Evolutionary conservation across 1,284 basidiomycete species (phyloP).

Genomic region (Sporisorium iseilematis-ciliati): DNA sequence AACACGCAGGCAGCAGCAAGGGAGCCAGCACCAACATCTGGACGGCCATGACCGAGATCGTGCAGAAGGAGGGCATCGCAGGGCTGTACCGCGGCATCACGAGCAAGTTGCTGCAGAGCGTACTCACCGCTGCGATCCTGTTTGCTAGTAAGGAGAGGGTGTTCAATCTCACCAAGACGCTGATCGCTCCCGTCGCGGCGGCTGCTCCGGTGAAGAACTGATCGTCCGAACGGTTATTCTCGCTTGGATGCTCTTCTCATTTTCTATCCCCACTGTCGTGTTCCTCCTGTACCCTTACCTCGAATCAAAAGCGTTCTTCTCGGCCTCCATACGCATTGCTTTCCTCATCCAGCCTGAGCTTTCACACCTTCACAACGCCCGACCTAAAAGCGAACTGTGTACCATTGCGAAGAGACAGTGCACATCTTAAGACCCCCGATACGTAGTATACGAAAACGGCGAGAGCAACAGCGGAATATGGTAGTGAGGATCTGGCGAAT

Average conservation of each 20-base stretch:
- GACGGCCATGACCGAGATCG: conserved; percentile 68
- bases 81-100: conserved; percentile 68
- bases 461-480: conserved; percentile 91
- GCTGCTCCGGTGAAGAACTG: conserved; percentile 38
- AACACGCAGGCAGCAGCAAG: conserved; percentile 62
- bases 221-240: neutral
- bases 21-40: conserved; percentile 62
- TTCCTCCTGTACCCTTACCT: conserved; percentile 1
- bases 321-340: neutral
- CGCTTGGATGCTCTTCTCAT: neutral
- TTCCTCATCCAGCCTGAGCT: neutral
- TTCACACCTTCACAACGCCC: neutral
- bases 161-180: conserved; percentile 57
- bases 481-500: conserved; percentile 74
- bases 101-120: conserved; percentile 66
- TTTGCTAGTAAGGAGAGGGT: conserved; percentile 68
- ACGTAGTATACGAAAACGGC: conserved; percentile 91
- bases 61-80: conserved; percentile 61
- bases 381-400: neutral
- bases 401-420: neutral
- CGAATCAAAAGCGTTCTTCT: neutral
- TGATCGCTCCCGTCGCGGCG: conserved; percentile 44
- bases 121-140: conserved; percentile 68
- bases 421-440: conserved; percentile 76
- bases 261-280: neutral